Evolutionary conservation across 148 eudicot genomes (phyloP), one percentile per base, ranked within the genome.

Genomic region (Diospyros lotus): DNA sequence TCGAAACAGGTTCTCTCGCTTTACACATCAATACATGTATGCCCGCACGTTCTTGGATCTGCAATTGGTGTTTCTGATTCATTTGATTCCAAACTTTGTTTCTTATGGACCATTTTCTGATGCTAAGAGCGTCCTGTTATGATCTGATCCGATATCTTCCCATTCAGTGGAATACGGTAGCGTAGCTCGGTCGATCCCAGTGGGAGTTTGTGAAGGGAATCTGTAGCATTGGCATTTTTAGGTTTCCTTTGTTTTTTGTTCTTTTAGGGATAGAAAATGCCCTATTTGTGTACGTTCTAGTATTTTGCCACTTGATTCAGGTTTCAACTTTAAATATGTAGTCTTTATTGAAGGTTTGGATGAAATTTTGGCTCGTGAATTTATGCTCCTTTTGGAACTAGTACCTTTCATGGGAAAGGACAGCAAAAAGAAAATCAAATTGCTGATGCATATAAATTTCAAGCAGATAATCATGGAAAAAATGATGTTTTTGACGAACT

Each of bases 1-100:
- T 86, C 91, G 69, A 88, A 80, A 77, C 91, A 84, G 86, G 91
- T 62, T 62, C 43, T 38, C 44, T 40, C 14, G 40, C 85, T 38
- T 38, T 40, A 48, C 71, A 78, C 70, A 44, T 51, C 14, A 58
- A 58, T 17, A 40, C 46, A 41, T 53, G 18, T 63, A 51, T 56
- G 40, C 46, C 14, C 15, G 14, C 28, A 14, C 50, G 56, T 69
- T 28, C 28, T 28, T 44, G 38, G 17, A 12, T 50, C 8, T 62
- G 17, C 71, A 54, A 72, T 43, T 59, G 55, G 45, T 58, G 15
- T 78, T 61, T 43, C 10, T 1, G 68, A 62, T 17, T 76, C 48
- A 17, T 46, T 5, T n/a, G 48, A 63, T 46, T 61, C 39, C 28
- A 72, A 42, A 73, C 28, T 76, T 43, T 77, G 61, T 63, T 76